phyloP scores from a whole-genome alignment of 345 rosid genomes.

The Sisymbrium altissimum region DNA sequence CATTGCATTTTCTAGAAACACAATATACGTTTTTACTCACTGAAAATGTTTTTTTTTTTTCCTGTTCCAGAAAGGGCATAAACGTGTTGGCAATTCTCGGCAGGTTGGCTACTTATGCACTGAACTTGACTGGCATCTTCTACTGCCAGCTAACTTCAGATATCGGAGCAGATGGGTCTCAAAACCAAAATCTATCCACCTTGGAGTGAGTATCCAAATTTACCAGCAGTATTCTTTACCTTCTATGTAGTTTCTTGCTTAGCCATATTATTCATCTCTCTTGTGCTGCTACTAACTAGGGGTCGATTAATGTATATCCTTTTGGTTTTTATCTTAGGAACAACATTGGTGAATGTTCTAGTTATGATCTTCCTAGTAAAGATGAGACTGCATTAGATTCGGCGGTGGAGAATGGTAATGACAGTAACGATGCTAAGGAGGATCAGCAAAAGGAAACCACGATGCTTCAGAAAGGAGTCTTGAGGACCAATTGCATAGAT shows the following conservation, averaged over 20 bases:
- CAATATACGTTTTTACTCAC: conserved; percentile 2
- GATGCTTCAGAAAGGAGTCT: conserved; percentile 71
- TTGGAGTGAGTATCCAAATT: conserved; percentile 55
- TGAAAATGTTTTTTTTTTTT: neutral
- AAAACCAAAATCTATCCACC: conserved; percentile 33
- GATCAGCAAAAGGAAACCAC: conserved; percentile 36
- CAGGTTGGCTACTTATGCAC: conserved; percentile 61
- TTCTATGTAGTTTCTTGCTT: conserved; percentile 6
- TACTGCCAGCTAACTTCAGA: conserved; percentile 52
- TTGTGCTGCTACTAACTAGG: conserved; percentile 14
- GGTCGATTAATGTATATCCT: neutral
- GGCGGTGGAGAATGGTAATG: conserved; percentile 32
- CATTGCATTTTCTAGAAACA: neutral
- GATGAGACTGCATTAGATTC: conserved; percentile 31
- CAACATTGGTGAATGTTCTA: conserved; percentile 30
- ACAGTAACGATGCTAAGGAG: conserved; percentile 24
- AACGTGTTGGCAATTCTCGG: conserved; percentile 67
- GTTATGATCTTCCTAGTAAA: conserved; percentile 22
- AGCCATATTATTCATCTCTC: neutral
- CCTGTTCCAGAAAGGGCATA: conserved; percentile 50
- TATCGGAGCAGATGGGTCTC: conserved; percentile 39
- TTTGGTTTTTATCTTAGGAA: conserved; percentile 46
- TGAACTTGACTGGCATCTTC: conserved; percentile 76
- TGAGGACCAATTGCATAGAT: conserved; percentile 97
- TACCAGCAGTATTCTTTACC: neutral